Evolutionary conservation across 164 flowering plant species (phyloP).

Genomic region (Vitis riparia): DNA sequence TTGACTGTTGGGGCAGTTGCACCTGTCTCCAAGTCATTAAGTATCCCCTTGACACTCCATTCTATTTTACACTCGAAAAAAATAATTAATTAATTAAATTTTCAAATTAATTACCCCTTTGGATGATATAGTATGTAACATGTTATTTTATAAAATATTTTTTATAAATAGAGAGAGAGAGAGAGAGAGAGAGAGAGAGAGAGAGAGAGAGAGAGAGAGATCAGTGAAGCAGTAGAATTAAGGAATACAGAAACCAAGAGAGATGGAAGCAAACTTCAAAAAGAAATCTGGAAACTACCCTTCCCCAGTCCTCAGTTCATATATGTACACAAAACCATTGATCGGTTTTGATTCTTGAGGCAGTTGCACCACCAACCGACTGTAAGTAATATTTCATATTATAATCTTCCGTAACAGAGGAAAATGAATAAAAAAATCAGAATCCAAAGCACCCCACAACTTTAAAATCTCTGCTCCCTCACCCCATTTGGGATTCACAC

Average conservation of each 20-base stretch:
- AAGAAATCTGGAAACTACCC: conserved; percentile 14
- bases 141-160: too few species aligned
- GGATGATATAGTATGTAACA: too few species aligned
- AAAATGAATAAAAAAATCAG: conserved; percentile 2
- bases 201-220: not conserved
- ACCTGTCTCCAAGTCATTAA: not conserved
- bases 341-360: conserved; percentile 37
- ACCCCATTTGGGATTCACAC: conserved; percentile 3
- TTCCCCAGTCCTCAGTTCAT: too few species aligned
- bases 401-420: not conserved
- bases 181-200: too few species aligned
- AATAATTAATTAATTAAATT: too few species aligned
- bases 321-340: conserved; percentile 11
- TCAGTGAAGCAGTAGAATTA: not conserved
- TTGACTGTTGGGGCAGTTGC: conserved; percentile 24
- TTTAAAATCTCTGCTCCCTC: conserved; percentile 21
- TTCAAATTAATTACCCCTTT: too few species aligned
- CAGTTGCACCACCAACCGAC: conserved; percentile 47
- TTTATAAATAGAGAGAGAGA: too few species aligned
- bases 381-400: too few species aligned
- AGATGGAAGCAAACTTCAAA: not conserved
- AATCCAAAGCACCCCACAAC: conserved; percentile 14
- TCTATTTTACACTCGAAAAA: too few species aligned
- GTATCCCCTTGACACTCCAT: not conserved
- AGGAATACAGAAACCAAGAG: conserved; percentile 22